These are phyloP conservation scores for Licmophora abbreviata DNA, from an alignment of 108 stramenopile genomes.

Conservation along the genomic window DNA sequence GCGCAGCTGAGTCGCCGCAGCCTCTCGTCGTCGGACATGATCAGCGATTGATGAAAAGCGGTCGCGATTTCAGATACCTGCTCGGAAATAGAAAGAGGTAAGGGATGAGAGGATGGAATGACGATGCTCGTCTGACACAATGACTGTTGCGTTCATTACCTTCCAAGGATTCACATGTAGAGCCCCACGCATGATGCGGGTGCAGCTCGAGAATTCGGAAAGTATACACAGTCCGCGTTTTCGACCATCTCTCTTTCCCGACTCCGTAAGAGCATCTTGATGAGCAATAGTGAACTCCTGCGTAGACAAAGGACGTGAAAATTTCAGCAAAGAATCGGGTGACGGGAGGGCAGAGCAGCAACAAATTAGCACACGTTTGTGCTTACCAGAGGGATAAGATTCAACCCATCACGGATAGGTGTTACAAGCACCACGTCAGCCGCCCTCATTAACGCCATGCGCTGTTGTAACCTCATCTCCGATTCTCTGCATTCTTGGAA, in stretches of 20 bases:
- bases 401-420: constrained; percentile 95
- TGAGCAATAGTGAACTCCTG: constrained; percentile 93
- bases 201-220: constrained; percentile 82
- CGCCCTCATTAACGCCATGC: constrained; percentile 78
- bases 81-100: neutral
- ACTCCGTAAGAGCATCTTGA: constrained; percentile 79
- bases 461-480: constrained; percentile 69
- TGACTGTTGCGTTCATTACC: constrained; percentile 4
- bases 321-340: constrained; percentile 46
- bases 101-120: neutral
- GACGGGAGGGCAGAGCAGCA: constrained; percentile 32
- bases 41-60: constrained; percentile 58
- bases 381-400: constrained; percentile 89
- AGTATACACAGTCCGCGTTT: constrained; percentile 87
- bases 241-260: constrained; percentile 62
- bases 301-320: neutral
- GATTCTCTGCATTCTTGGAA: constrained; percentile 82
- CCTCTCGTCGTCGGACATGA: constrained; percentile 78
- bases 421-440: constrained; percentile 86
- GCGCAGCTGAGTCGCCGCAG: constrained; percentile 66
- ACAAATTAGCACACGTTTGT: constrained; percentile 3
- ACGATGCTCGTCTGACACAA: neutral
- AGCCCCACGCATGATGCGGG: constrained; percentile 95
- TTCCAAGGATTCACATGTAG: constrained; percentile 91
- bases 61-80: constrained; percentile 75